A percentile compares a stretch with the other conserved stretches of the same genome.
These are phyloP conservation scores for Coemansia interrupta DNA, from an alignment of 192 early-diverging fungal species.

Conservation along the genomic window DNA sequence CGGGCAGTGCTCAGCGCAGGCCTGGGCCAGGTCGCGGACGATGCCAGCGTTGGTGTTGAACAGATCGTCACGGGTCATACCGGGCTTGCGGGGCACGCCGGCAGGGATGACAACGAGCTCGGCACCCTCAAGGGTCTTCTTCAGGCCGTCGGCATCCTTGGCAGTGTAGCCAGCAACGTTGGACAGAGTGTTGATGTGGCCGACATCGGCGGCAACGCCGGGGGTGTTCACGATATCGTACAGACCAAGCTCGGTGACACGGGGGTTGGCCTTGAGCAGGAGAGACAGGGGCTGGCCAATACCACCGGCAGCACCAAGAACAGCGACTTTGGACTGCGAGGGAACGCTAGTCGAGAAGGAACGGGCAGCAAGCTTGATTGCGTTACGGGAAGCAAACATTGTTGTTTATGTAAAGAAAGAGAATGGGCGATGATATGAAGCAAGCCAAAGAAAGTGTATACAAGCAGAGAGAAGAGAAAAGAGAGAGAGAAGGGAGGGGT, in stretches of 20 bases:
- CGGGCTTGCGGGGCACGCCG: constrained; percentile 97
- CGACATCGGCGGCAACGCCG: constrained; percentile 94
- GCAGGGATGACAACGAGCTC: constrained; percentile 93
- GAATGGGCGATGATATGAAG: neutral
- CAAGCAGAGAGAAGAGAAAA: constrained; percentile 1
- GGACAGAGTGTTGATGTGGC: constrained; percentile 85
- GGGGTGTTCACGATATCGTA: constrained; percentile 96
- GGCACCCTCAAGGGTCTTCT: constrained; percentile 68
- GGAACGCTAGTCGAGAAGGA: constrained; percentile 52
- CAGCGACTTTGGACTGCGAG: constrained; percentile 59
- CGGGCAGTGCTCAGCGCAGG: constrained; percentile 74
- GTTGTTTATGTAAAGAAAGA: constrained; percentile 5
- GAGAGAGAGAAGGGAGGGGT: neutral
- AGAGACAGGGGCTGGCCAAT: constrained; percentile 97
- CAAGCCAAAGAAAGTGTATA: neutral
- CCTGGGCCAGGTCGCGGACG: constrained; percentile 76
- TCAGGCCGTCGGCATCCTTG: constrained; percentile 69
- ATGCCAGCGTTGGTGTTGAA: constrained; percentile 97
- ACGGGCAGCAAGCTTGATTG: constrained; percentile 42
- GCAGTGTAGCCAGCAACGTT: constrained; percentile 72
- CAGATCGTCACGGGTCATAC: constrained; percentile 98
- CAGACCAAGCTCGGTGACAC: constrained; percentile 80
- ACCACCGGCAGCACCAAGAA: constrained; percentile 83
- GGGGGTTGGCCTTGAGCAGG: constrained; percentile 85
- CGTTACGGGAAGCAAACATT: constrained; percentile 53